phyloP scores from a whole-genome alignment of 2,329 filamentous ascomycete species.

The Fusarium sambucinum region DNA sequence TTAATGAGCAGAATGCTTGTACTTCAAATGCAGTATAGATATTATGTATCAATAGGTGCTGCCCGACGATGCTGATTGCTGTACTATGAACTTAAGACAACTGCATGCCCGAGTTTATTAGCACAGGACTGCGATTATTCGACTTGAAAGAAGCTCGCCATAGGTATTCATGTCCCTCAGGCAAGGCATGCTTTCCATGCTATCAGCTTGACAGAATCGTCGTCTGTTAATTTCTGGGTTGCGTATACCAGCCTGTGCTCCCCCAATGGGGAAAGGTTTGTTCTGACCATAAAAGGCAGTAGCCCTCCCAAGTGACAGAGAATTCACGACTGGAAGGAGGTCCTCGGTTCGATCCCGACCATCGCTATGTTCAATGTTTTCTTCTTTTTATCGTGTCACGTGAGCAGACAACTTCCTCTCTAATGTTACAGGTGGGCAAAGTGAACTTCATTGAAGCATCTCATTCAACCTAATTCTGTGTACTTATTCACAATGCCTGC shows the following conservation, averaged over 20 bases:
- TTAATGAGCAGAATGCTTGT: background rate
- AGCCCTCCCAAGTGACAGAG: background rate
- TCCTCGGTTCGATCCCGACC: background rate
- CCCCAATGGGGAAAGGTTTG: background rate
- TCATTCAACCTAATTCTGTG: slow-evolving; percentile 3
- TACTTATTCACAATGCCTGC: slow-evolving; percentile 57
- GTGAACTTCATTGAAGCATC: slow-evolving; percentile 5
- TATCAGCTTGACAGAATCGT: background rate
- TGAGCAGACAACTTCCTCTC: background rate
- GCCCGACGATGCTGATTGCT: background rate
- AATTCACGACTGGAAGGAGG: background rate
- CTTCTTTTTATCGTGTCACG: background rate
- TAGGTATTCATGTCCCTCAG: background rate
- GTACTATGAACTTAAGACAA: background rate
- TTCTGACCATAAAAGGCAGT: background rate
- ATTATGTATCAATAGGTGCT: background rate
- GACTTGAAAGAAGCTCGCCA: background rate
- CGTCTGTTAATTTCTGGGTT: too few species aligned
- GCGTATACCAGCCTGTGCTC: background rate
- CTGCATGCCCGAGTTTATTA: background rate
- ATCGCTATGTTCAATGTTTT: background rate
- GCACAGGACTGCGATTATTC: background rate
- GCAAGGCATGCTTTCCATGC: background rate
- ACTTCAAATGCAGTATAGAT: background rate
- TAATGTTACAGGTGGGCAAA: background rate